Evolutionary conservation across 169 alveolate species (phyloP).

Genomic region (Besnoitia besnoiti): DNA sequence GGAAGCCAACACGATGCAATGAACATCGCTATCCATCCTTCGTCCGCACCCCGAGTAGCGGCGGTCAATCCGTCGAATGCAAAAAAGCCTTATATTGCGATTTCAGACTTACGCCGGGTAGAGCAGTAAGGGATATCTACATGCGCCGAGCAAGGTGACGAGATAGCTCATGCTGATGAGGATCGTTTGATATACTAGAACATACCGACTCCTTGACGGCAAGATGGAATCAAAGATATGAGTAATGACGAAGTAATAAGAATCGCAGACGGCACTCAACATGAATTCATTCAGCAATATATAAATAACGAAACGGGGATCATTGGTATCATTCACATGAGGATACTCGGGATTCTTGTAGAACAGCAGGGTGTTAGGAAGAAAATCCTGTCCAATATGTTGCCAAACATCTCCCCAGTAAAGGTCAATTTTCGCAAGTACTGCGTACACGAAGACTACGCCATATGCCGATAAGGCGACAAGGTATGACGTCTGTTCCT

Average conservation of each 20-base stretch:
- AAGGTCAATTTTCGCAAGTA: not conserved
- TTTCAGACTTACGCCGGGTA: slow-evolving; percentile 8
- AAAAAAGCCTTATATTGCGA: too few species aligned
- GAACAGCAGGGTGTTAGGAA: not conserved
- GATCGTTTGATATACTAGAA: not conserved
- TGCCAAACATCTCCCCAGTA: slow-evolving; percentile 22
- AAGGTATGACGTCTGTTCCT: slow-evolving; percentile 23
- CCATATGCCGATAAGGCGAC: not conserved
- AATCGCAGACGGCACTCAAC: not conserved
- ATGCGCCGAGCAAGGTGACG: slow-evolving; percentile 10
- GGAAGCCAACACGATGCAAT: too few species aligned
- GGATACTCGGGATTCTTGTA: not conserved
- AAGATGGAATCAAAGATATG: not conserved
- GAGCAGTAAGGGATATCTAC: not conserved
- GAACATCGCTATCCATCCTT: too few species aligned
- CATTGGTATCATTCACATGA: not conserved
- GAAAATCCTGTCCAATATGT: not conserved
- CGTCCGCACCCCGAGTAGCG: too few species aligned
- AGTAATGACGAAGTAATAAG: not conserved
- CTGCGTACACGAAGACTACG: not conserved
- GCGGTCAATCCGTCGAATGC: too few species aligned
- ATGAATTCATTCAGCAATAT: not conserved
- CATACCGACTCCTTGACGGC: not conserved
- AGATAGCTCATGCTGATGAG: not conserved
- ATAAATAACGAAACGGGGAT: not conserved